phyloP scores from a whole-genome alignment of 768 basidiomycete genomes.

The Polyporus arcularius region DNA sequence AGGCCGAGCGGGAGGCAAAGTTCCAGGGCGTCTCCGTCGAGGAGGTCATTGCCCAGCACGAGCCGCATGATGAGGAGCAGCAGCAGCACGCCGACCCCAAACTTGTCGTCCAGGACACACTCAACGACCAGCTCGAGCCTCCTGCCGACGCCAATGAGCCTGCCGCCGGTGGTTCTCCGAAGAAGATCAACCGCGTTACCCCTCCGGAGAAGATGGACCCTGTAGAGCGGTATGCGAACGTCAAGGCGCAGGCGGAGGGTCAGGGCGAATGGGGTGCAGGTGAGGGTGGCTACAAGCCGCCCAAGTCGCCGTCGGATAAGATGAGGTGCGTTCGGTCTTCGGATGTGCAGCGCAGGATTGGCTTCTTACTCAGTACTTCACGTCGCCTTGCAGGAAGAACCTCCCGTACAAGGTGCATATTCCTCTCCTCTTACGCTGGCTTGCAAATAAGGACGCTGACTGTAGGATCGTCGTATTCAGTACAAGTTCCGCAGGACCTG shows the following conservation, averaged over 20 bases:
- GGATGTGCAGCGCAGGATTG: neutral
- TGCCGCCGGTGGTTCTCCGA: constrained; percentile 36
- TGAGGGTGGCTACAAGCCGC: constrained; percentile 28
- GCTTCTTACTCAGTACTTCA: neutral
- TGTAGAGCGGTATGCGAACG: constrained; percentile 57
- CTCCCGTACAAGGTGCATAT: constrained; percentile 81
- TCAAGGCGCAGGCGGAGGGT: constrained; percentile 45
- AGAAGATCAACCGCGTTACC: constrained; percentile 55
- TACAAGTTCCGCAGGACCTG: constrained; percentile 88
- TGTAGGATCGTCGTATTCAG: constrained; percentile 61
- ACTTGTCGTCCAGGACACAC: constrained; percentile 3
- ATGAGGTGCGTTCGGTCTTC: constrained; percentile 52
- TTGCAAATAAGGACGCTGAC: constrained; percentile 44
- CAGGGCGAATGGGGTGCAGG: constrained; percentile 64
- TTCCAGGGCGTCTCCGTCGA: constrained; percentile 82
- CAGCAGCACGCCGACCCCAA: constrained; percentile 13
- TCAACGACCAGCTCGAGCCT: constrained; percentile 8
- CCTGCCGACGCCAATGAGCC: constrained; percentile 30
- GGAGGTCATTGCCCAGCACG: constrained; percentile 61
- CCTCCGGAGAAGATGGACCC: constrained; percentile 78
- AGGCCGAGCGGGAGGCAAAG: constrained; percentile 81
- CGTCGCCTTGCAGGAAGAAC: constrained; percentile 54
- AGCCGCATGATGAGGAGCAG: constrained; percentile 32
- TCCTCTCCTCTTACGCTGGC: neutral
- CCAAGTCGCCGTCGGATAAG: constrained; percentile 50